Percentiles rank a stretch among this genome's conserved stretches.
phyloP scores from a whole-genome alignment of 2,329 filamentous ascomycete genomes.

The Neodidymelliopsis sp. region DNA sequence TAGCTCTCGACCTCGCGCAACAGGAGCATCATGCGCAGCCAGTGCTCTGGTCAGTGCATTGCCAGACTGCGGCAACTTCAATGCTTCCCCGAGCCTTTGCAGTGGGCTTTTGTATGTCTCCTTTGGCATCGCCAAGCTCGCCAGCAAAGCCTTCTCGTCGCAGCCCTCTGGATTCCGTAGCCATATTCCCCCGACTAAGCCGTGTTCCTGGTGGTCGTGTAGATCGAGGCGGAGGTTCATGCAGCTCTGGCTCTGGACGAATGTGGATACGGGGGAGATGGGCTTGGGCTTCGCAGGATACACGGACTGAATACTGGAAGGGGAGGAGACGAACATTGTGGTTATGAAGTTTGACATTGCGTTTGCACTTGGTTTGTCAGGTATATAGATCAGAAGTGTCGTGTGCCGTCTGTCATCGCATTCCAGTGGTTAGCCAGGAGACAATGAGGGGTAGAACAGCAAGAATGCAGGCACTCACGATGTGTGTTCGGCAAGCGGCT shows the following conservation, averaged over 20 bases:
- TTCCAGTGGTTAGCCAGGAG: constrained; percentile 46
- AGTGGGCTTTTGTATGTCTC: constrained; percentile 43
- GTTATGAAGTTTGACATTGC: constrained; percentile 80
- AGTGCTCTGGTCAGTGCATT: constrained; percentile 16
- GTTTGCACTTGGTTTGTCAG: constrained; percentile 20
- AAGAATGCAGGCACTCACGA: constrained; percentile 31
- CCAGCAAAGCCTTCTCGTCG: constrained; percentile 18
- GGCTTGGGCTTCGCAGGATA: constrained; percentile 45
- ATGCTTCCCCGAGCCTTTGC: constrained; percentile 39
- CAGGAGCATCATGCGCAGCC: background rate
- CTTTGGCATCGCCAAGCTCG: constrained; percentile 31
- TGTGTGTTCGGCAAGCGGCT: background rate
- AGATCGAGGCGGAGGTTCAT: constrained; percentile 32
- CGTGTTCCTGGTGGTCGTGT: constrained; percentile 22
- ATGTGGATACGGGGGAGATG: constrained; percentile 54
- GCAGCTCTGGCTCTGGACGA: constrained; percentile 54
- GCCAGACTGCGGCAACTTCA: constrained; percentile 29
- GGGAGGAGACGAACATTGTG: constrained; percentile 72
- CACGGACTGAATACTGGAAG: constrained; percentile 39
- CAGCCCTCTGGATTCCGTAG: constrained; percentile 3
- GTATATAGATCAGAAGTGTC: constrained; percentile 29
- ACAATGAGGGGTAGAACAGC: constrained; percentile 21
- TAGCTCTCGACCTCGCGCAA: background rate
- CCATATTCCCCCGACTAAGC: constrained; percentile 19
- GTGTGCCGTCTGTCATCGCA: constrained; percentile 32